Evolutionary conservation across 2,329 filamentous ascomycete genomes (phyloP).

Genomic region (Calonectria montana): DNA sequence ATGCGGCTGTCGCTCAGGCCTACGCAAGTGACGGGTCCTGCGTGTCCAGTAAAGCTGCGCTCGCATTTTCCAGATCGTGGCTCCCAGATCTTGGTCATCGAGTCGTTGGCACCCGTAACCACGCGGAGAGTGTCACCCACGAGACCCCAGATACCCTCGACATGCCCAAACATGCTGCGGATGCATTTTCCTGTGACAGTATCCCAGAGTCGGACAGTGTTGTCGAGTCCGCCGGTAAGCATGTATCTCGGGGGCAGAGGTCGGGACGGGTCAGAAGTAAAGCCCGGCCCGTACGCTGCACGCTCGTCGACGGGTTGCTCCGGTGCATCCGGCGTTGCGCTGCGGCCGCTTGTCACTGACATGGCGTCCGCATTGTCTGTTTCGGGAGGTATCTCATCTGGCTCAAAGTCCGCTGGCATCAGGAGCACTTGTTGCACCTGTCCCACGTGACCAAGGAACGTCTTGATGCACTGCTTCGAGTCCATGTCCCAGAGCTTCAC

Average conservation of each 20-base stretch:
- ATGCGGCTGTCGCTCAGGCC: slow-evolving; percentile 90
- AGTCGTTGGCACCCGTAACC: slow-evolving; percentile 90
- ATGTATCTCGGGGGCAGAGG: slow-evolving; percentile 89
- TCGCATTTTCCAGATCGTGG: slow-evolving; percentile 91
- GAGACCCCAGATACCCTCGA: slow-evolving; percentile 95
- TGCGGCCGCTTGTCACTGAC: slow-evolving; percentile 61
- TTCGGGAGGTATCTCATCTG: slow-evolving; percentile 71
- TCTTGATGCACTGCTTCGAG: slow-evolving; percentile 79
- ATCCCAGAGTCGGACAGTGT: slow-evolving; percentile 93
- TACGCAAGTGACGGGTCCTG: slow-evolving; percentile 92
- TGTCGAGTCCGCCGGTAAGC: slow-evolving; percentile 90
- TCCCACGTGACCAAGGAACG: slow-evolving; percentile 89
- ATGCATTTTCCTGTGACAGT: slow-evolving; percentile 83
- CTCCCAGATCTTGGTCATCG: slow-evolving; percentile 95
- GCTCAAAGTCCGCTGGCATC: slow-evolving; percentile 88
- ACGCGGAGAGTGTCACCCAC: slow-evolving; percentile 89
- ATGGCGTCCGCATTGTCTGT: slow-evolving; percentile 65
- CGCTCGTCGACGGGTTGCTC: slow-evolving; percentile 58
- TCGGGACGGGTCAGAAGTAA: slow-evolving; percentile 70
- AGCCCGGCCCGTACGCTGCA: slow-evolving; percentile 69
- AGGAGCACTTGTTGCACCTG: slow-evolving; percentile 93
- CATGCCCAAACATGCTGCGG: slow-evolving; percentile 94
- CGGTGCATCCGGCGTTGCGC: slow-evolving; percentile 52
- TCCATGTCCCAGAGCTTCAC: slow-evolving; percentile 95
- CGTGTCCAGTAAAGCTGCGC: slow-evolving; percentile 90